Evolutionary conservation across 1,284 basidiomycete species (phyloP).

Genomic region (Cryptococcus sp.): DNA sequence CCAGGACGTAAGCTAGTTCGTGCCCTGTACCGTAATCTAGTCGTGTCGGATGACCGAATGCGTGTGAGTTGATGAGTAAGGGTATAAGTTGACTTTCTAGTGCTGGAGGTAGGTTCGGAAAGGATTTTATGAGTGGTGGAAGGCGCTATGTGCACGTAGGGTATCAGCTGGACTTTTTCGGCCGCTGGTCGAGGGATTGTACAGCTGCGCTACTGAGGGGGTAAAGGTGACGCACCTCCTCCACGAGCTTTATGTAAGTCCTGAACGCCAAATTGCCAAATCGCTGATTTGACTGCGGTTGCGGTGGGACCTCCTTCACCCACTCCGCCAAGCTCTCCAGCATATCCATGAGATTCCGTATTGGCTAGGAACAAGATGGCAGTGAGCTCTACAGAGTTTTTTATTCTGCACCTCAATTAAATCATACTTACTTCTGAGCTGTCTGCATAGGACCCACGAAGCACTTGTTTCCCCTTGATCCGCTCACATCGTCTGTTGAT

Average conservation of each 20-base stretch:
- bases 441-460: conserved; percentile 22
- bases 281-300: conserved; percentile 72
- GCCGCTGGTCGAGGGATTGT: conserved; percentile 41
- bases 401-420: too few relatives aligned
- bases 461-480: conserved; percentile 62
- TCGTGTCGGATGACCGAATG: conserved; percentile 87
- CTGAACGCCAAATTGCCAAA: conserved; percentile 95
- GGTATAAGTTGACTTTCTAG: conserved; percentile 70
- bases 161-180: too few relatives aligned
- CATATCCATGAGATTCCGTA: conserved; percentile 57
- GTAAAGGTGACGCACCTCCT: conserved; percentile 62
- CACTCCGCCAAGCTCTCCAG: conserved; percentile 72
- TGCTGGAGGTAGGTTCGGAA: conserved; percentile 53
- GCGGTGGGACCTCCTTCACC: conserved; percentile 80
- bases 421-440: conserved; percentile 44
- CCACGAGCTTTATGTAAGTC: conserved; percentile 77
- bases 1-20: conserved; percentile 83
- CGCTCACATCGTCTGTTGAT: conserved; percentile 71
- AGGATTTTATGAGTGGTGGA: conserved; percentile 60
- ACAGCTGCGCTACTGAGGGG: not conserved
- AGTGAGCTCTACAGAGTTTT: conserved; percentile 3
- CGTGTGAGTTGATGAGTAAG: conserved; percentile 51
- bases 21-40: conserved; percentile 98
- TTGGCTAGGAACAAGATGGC: conserved; percentile 20
- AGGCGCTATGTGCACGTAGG: conserved; percentile 54